These are phyloP conservation scores for Iris macrosiphon DNA, from an alignment of 106 monocot species.

Conservation along the genomic window DNA sequence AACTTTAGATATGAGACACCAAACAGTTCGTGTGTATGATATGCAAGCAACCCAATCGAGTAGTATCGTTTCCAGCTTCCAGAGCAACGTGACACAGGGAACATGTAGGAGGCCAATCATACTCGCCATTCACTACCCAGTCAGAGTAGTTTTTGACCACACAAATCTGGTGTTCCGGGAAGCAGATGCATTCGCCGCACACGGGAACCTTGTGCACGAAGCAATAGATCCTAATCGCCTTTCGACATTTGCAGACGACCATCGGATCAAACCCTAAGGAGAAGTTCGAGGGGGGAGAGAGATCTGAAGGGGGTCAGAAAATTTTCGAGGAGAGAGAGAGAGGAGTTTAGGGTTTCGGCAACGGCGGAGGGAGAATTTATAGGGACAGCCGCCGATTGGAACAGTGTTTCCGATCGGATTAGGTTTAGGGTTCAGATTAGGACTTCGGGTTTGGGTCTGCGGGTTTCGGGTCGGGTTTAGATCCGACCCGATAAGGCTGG, in stretches of 20 bases:
- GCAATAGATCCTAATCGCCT: conserved; percentile 96
- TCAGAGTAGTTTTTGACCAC: conserved; percentile 96
- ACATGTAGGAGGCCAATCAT: conserved; percentile 91
- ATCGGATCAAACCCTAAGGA: not conserved
- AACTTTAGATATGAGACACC: conserved; percentile 66
- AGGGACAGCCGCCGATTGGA: too few relatives aligned
- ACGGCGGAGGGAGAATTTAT: too few relatives aligned
- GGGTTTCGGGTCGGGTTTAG: too few relatives aligned
- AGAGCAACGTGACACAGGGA: conserved; percentile 52
- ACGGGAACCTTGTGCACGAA: conserved; percentile 97
- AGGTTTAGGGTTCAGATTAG: too few relatives aligned
- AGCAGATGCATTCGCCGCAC: conserved; percentile 94
- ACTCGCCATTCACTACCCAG: conserved; percentile 97
- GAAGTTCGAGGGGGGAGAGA: too few relatives aligned
- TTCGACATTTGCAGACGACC: conserved; percentile 17
- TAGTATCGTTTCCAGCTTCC: conserved; percentile 61
- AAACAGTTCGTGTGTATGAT: conserved; percentile 74
- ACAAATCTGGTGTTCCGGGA: conserved; percentile 80
- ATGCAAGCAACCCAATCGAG: conserved; percentile 95
- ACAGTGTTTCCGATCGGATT: too few relatives aligned
- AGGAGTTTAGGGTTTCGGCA: too few relatives aligned
- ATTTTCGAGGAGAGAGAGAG: too few relatives aligned
- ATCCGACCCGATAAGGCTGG: too few relatives aligned
- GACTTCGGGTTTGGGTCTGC: too few relatives aligned
- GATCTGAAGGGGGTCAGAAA: too few relatives aligned